These are phyloP conservation scores for Iberis pinnata DNA, from an alignment of 345 rosid species.

Conservation along the genomic window DNA sequence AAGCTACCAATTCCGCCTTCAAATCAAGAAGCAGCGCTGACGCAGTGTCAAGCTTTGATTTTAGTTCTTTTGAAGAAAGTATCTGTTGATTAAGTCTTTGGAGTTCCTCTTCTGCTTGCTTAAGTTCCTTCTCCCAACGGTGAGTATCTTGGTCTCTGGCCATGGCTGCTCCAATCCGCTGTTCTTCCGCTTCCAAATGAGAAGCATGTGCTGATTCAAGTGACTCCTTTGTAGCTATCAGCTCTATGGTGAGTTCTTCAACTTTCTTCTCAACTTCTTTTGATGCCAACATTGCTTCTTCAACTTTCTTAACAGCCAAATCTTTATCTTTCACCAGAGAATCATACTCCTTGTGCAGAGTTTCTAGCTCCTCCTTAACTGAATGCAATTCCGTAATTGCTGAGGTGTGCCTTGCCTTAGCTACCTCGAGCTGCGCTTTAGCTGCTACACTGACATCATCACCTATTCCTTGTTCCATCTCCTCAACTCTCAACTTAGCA, in stretches of 20 bases:
- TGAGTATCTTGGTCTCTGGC: constrained; percentile 74
- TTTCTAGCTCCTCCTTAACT: constrained; percentile 61
- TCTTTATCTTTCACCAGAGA: constrained; percentile 52
- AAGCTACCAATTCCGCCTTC: constrained; percentile 74
- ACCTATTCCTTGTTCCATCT: constrained; percentile 83
- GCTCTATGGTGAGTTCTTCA: constrained; percentile 79
- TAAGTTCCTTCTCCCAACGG: constrained; percentile 79
- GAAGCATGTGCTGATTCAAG: constrained; percentile 87
- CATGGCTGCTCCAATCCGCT: constrained; percentile 83
- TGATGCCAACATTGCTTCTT: constrained; percentile 52
- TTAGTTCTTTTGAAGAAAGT: constrained; percentile 59
- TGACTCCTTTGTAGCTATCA: constrained; percentile 72
- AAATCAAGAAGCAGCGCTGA: constrained; percentile 65
- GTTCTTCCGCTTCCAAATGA: constrained; percentile 90
- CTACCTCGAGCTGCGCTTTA: constrained; percentile 88
- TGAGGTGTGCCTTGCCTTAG: constrained; percentile 63
- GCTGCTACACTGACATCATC: constrained; percentile 91
- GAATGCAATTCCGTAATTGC: constrained; percentile 60
- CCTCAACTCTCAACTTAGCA: constrained; percentile 78
- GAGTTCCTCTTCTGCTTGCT: constrained; percentile 80
- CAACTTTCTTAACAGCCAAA: constrained; percentile 55
- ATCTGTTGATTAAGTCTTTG: constrained; percentile 61
- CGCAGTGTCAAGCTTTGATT: constrained; percentile 60
- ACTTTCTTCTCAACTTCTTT: constrained; percentile 79
- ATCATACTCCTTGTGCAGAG: constrained; percentile 49